Evolutionary conservation across 192 early-diverging fungal species (phyloP).

Genomic region (Coemansia sp.): DNA sequence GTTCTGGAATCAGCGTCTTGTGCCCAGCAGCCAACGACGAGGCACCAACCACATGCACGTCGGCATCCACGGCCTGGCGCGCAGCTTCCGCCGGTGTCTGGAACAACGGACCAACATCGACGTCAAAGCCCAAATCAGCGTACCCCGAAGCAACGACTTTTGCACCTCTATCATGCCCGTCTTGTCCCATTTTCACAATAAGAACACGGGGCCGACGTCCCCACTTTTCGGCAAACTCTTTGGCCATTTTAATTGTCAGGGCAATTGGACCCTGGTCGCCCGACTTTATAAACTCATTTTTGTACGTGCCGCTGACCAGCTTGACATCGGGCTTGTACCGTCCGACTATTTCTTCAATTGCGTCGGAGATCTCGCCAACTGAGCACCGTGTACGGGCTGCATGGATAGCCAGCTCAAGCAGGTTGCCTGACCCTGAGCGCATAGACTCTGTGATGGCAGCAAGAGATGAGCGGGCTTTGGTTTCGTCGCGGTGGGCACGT

Average conservation of each 20-base stretch:
- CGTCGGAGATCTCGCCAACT: constrained; percentile 82
- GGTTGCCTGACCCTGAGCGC: constrained; percentile 65
- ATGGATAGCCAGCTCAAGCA: constrained; percentile 72
- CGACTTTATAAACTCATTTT: constrained; percentile 70
- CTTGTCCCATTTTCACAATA: constrained; percentile 92
- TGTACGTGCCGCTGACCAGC: constrained; percentile 85
- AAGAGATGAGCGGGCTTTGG: constrained; percentile 56
- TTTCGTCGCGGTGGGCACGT: constrained; percentile 58
- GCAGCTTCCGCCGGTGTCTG: constrained; percentile 87
- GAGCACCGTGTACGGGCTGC: constrained; percentile 77
- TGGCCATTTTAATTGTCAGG: constrained; percentile 63
- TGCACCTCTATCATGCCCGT: constrained; percentile 91
- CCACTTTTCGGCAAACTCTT: constrained; percentile 66
- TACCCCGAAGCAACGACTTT: constrained; percentile 91
- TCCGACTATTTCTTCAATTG: constrained; percentile 79
- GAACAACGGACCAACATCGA: constrained; percentile 88
- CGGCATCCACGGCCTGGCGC: constrained; percentile 84
- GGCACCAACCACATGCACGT: constrained; percentile 85
- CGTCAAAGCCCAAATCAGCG: constrained; percentile 89
- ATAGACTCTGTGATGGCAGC: constrained; percentile 70
- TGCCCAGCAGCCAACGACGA: constrained; percentile 89
- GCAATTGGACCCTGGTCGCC: constrained; percentile 57
- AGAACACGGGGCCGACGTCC: constrained; percentile 87
- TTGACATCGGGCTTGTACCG: constrained; percentile 79
- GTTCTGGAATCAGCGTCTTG: constrained; percentile 80